Conservation (phyloP, 2,329 filamentous ascomycete genomes). For the Mariannaea elegans region DNA sequence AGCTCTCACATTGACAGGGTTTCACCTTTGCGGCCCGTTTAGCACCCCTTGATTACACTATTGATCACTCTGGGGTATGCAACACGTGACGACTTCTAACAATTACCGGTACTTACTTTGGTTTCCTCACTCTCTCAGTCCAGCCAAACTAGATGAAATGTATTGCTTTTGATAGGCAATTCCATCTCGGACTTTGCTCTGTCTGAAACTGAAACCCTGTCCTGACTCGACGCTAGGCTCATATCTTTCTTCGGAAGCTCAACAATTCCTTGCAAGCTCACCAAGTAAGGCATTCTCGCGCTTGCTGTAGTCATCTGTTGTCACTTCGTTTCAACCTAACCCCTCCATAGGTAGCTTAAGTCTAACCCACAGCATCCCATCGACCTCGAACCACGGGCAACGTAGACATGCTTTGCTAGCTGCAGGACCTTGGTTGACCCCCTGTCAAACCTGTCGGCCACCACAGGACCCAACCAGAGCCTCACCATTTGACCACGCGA, state of each 20-base stretch:
- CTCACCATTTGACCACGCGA: conserved; percentile 9
- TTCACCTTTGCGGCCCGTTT: background rate
- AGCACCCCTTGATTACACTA: background rate
- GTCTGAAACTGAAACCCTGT: background rate
- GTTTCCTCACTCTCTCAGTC: no score
- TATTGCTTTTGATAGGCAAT: background rate
- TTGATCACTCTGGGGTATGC: background rate
- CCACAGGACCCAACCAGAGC: conserved; percentile 4
- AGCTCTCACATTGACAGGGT: background rate
- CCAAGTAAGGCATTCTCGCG: background rate
- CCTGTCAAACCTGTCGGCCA: background rate
- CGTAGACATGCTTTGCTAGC: background rate
- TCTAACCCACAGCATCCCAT: background rate
- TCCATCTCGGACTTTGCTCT: background rate
- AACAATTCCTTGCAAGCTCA: background rate
- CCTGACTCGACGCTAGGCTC: background rate
- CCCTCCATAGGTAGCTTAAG: background rate
- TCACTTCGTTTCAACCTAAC: background rate
- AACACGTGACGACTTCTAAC: background rate
- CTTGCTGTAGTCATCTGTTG: background rate
- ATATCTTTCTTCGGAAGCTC: background rate
- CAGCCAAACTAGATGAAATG: background rate
- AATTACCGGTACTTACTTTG: no score
- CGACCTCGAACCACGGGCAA: background rate
- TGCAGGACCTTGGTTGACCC: background rate